Percentiles rank a stretch among this genome's conserved stretches.
phyloP scores from a whole-genome alignment of 768 basidiomycete genomes.

The Tylopilus cervinicoccineus region DNA sequence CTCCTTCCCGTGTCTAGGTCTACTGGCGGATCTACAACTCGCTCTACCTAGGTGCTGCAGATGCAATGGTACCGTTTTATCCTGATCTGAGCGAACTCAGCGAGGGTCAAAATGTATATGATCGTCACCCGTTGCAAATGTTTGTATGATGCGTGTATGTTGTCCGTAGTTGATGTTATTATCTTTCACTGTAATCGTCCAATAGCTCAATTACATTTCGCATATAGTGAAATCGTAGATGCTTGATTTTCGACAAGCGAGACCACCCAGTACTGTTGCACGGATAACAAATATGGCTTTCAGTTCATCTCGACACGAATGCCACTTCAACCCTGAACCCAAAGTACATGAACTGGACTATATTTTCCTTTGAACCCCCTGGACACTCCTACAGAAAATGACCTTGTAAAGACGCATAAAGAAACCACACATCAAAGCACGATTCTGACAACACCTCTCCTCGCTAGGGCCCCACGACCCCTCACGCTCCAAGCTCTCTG shows the following conservation, averaged over 20 bases:
- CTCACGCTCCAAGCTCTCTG: conserved; percentile 14
- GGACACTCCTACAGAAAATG: no score
- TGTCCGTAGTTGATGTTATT: conserved; percentile 5
- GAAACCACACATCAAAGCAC: no score
- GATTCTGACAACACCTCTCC: no score
- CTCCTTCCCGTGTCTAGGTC: conserved; percentile 32
- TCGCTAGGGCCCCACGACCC: no score
- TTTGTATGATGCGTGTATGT: conserved; percentile 54
- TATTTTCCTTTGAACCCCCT: no score
- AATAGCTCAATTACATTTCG: background rate
- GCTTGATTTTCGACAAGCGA: no score
- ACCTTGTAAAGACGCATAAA: no score
- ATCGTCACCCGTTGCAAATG: conserved; percentile 78
- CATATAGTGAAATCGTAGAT: background rate
- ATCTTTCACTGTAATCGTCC: conserved; percentile 5
- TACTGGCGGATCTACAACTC: conserved; percentile 98
- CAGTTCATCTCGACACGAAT: no score
- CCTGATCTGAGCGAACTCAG: conserved; percentile 87
- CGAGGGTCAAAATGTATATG: conserved; percentile 88
- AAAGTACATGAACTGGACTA: no score
- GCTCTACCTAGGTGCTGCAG: conserved; percentile 84
- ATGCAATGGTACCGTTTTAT: conserved; percentile 94
- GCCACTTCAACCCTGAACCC: no score
- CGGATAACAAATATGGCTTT: no score
- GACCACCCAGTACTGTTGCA: no score